phyloP scores from a whole-genome alignment of 1,139 yeast genomes.

The Debaryomycetaceae sp. region DNA sequence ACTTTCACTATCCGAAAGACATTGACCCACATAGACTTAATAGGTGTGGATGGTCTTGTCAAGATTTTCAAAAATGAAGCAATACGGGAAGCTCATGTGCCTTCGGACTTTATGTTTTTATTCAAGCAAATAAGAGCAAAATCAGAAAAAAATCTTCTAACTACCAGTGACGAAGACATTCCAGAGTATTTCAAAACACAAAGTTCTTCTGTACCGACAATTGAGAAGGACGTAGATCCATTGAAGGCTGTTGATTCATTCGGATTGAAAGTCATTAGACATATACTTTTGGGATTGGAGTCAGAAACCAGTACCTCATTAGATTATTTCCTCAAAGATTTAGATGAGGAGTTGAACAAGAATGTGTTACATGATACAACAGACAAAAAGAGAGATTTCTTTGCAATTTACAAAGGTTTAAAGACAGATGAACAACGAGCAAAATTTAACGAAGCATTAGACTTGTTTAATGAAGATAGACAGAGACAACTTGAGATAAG shows the following conservation, averaged over 20 bases:
- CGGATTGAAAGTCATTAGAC: slow-evolving; percentile 79
- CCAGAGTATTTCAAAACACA: slow-evolving; percentile 30
- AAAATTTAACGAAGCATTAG: slow-evolving; percentile 62
- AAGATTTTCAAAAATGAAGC: slow-evolving; percentile 25
- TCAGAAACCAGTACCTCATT: slow-evolving; percentile 26
- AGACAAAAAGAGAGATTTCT: slow-evolving; percentile 55
- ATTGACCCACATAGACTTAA: slow-evolving; percentile 63
- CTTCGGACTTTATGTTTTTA: slow-evolving; percentile 30
- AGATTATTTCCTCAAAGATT: slow-evolving; percentile 31
- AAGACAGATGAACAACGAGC: slow-evolving; percentile 49
- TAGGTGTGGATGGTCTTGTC: slow-evolving; percentile 63
- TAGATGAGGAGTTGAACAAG: slow-evolving; percentile 27
- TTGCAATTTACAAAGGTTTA: slow-evolving; percentile 55
- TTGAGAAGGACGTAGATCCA: slow-evolving; percentile 53
- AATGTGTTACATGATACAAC: slow-evolving; percentile 28
- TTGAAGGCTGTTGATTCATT: slow-evolving; percentile 72
- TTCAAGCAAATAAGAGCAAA: slow-evolving; percentile 24
- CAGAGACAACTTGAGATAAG: slow-evolving; percentile 73
- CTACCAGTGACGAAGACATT: slow-evolving; percentile 11
- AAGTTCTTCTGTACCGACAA: slow-evolving; percentile 23
- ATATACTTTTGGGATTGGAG: slow-evolving; percentile 67
- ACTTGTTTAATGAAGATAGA: slow-evolving; percentile 67
- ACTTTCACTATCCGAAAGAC: slow-evolving; percentile 27
- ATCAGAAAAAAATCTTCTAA: slow-evolving; percentile 7
- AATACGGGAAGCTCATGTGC: slow-evolving; percentile 29